These are phyloP conservation scores for Bruguiera hainesii DNA, from an alignment of 441 rosid species.

Conservation along the genomic window DNA sequence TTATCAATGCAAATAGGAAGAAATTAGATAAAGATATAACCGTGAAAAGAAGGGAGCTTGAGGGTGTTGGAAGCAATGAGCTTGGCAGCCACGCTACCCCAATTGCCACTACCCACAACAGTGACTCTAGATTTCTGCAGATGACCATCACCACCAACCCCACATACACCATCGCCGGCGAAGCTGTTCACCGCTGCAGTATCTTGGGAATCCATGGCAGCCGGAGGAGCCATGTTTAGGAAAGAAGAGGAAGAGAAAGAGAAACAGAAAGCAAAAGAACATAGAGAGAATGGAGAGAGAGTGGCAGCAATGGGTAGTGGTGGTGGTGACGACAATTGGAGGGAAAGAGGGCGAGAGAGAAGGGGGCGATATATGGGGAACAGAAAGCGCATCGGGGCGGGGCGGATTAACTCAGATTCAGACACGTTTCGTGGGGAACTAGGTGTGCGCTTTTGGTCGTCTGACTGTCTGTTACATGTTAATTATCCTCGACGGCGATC, in stretches of 20 bases:
- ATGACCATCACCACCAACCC: conserved; percentile 6
- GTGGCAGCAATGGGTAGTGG: conserved; percentile 3
- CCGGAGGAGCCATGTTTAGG: conserved; percentile 43
- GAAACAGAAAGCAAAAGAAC: conserved; percentile 13
- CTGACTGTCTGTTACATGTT: not conserved
- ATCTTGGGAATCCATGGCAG: conserved; percentile 23
- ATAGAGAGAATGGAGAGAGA: conserved; percentile 18
- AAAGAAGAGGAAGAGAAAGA: conserved; percentile 2
- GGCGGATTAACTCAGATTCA: conserved; percentile 23
- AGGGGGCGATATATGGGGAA: conserved; percentile 29
- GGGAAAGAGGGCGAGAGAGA: conserved; percentile 25
- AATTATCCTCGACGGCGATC: conserved; percentile 42
- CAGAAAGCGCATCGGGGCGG: conserved; percentile 40
- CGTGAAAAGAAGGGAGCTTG: conserved; percentile 71
- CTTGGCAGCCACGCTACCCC: conserved; percentile 98
- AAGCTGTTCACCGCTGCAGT: not conserved
- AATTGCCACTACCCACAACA: conserved; percentile 92
- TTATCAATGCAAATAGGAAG: not conserved
- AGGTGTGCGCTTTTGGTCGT: conserved; percentile 15
- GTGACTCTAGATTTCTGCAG: conserved; percentile 58
- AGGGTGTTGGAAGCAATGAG: conserved; percentile 92
- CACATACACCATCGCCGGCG: not conserved
- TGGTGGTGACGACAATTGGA: conserved; percentile 22
- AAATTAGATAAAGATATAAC: conserved; percentile 24
- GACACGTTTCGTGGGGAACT: conserved; percentile 38